phyloP scores from a whole-genome alignment of 106 monocot genomes.

The Dioscorea zingiberensis region DNA sequence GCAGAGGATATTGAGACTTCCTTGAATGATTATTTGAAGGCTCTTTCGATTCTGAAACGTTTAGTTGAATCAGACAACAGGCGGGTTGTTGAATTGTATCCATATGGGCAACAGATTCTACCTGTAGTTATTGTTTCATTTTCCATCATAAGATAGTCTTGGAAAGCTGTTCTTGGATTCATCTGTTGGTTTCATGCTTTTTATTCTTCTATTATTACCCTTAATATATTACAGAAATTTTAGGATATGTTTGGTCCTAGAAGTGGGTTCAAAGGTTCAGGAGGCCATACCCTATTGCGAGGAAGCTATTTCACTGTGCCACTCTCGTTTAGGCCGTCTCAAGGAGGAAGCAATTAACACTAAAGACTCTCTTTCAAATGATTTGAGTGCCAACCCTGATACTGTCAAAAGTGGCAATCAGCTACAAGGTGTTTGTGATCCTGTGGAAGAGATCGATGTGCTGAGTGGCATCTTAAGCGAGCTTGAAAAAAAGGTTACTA shows the following conservation, averaged over 20 bases:
- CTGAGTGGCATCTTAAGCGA: slow-evolving; percentile 60
- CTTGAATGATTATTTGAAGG: slow-evolving; percentile 66
- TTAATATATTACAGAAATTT: slow-evolving; percentile 73
- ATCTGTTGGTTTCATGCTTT: not conserved
- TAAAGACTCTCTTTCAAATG: slow-evolving; percentile 3
- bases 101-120: slow-evolving; percentile 5
- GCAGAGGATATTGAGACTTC: slow-evolving; percentile 96
- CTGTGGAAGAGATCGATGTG: slow-evolving; percentile 46
- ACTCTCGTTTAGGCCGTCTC: slow-evolving; percentile 55
- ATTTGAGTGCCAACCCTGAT: slow-evolving; percentile 1
- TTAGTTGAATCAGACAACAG: slow-evolving; percentile 74
- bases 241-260: slow-evolving; percentile 76
- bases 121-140: not conserved
- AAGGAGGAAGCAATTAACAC: slow-evolving; percentile 21
- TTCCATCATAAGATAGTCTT: not conserved
- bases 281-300: slow-evolving; percentile 79
- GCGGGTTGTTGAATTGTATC: slow-evolving; percentile 90
- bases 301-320: slow-evolving; percentile 65
- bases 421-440: not conserved
- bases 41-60: slow-evolving; percentile 54
- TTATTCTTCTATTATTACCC: slow-evolving; percentile 7
- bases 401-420: slow-evolving; percentile 8
- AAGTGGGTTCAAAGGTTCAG: slow-evolving; percentile 50
- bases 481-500: slow-evolving; percentile 78
- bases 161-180: not conserved